Conservation (phyloP, 371 early-diverging fungal genomes). For the Mucor lusitanicus region DNA sequence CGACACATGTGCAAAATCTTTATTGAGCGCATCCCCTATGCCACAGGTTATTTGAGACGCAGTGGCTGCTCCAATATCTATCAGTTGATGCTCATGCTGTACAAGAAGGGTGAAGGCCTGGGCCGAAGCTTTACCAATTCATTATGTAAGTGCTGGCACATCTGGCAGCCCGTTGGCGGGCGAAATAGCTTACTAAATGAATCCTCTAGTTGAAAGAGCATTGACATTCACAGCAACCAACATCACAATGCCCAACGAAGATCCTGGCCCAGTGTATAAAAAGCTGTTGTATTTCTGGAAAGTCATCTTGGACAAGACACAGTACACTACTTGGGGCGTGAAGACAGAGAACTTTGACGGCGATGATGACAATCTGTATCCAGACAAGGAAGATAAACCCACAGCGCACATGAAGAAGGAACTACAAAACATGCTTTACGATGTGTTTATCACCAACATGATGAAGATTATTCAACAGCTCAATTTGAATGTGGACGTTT, state of each 20-base stretch:
- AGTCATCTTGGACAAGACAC: constrained; percentile 15
- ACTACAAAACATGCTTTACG: constrained; percentile 24
- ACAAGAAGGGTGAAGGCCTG: constrained; percentile 50
- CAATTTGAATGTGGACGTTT: constrained; percentile 28
- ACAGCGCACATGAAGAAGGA: neutral
- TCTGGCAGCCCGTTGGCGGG: neutral
- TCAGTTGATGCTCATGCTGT: constrained; percentile 53
- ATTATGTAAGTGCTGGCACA: constrained; percentile 43
- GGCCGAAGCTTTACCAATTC: constrained; percentile 45
- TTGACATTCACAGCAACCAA: constrained; percentile 57
- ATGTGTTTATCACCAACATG: constrained; percentile 30
- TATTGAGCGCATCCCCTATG: constrained; percentile 39
- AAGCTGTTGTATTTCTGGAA: constrained; percentile 47
- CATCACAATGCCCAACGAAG: constrained; percentile 4
- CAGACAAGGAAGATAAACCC: neutral
- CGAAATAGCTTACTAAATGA: neutral
- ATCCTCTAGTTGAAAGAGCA: constrained; percentile 55
- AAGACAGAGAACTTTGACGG: neutral
- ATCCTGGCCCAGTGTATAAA: constrained; percentile 23
- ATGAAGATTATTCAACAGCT: constrained; percentile 31
- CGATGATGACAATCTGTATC: constrained; percentile 7
- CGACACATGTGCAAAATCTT: constrained; percentile 51
- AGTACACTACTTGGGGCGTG: neutral
- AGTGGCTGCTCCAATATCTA: constrained; percentile 50
- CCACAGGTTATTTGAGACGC: constrained; percentile 41